These are phyloP conservation scores for Pseudocercospora fijiensis DNA, from an alignment of 2,329 filamentous ascomycete species.

Conservation along the genomic window DNA sequence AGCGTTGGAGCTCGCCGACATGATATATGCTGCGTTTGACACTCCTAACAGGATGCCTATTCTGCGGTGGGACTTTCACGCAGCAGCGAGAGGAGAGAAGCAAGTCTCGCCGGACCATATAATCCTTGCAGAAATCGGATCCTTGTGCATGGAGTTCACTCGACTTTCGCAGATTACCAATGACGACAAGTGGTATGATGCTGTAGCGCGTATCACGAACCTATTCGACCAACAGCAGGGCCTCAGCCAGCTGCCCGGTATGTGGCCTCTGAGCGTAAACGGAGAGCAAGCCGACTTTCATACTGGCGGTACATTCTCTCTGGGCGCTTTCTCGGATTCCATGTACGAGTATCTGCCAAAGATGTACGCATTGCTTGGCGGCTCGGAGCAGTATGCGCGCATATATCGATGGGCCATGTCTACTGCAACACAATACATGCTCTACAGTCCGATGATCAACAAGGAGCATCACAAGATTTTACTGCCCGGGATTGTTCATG, in stretches of 20 bases:
- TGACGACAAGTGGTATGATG: conserved; percentile 62
- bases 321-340: conserved; percentile 39
- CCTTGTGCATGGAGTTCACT: conserved; percentile 62
- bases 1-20: conserved; percentile 61
- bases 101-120: conserved; percentile 38
- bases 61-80: conserved; percentile 57
- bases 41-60: conserved; percentile 68
- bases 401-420: conserved; percentile 50
- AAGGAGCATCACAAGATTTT: conserved; percentile 44
- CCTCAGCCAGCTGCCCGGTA: conserved; percentile 57
- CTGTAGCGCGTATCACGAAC: conserved; percentile 58
- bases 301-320: conserved; percentile 33
- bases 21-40: conserved; percentile 66
- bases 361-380: conserved; percentile 33
- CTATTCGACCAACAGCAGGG: conserved; percentile 56
- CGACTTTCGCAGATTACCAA: conserved; percentile 63
- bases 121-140: conserved; percentile 56
- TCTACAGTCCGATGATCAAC: conserved; percentile 47
- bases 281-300: conserved; percentile 39
- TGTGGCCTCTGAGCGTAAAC: conserved; percentile 61
- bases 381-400: conserved; percentile 41
- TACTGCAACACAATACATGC: conserved; percentile 48
- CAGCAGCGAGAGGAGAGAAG: conserved; percentile 29
- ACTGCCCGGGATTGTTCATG: conserved; percentile 50
- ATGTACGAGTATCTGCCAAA: conserved; percentile 40